phyloP scores from a whole-genome alignment of 2,329 filamentous ascomycete genomes.

The Pestalotiopsis sp. region DNA sequence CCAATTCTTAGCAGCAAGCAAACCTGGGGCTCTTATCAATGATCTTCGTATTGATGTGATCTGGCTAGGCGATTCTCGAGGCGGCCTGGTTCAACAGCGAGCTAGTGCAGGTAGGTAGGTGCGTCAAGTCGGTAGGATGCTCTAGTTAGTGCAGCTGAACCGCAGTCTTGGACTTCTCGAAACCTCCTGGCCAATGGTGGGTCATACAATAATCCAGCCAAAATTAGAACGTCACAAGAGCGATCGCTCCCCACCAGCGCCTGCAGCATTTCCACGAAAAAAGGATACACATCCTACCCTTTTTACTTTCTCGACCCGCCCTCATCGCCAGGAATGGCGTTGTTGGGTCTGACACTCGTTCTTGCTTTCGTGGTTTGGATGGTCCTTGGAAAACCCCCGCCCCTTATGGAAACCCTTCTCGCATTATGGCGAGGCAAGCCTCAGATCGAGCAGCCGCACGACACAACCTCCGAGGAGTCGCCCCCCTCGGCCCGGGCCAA shows the following conservation, averaged over 20 bases:
- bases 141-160: neutral
- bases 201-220: neutral
- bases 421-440: constrained; percentile 32
- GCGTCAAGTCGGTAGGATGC: neutral
- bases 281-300: neutral
- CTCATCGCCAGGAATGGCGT: constrained; percentile 44
- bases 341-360: constrained; percentile 64
- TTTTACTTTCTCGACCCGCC: neutral
- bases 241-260: neutral
- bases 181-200: neutral
- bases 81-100: too few species aligned
- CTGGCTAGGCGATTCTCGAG: too few species aligned
- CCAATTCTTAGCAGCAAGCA: neutral
- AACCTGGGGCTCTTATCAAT: too few species aligned
- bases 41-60: too few species aligned
- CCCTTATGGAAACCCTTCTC: constrained; percentile 48
- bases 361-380: constrained; percentile 62
- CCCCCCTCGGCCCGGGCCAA: too few species aligned
- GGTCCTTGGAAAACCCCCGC: constrained; percentile 51
- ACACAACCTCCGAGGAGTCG: constrained; percentile 11
- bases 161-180: neutral
- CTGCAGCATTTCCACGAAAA: neutral
- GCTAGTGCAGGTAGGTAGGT: neutral
- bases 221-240: neutral
- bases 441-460: constrained; percentile 27